phyloP scores from a whole-genome alignment of 306 rosid species.

The Betula pendula region DNA sequence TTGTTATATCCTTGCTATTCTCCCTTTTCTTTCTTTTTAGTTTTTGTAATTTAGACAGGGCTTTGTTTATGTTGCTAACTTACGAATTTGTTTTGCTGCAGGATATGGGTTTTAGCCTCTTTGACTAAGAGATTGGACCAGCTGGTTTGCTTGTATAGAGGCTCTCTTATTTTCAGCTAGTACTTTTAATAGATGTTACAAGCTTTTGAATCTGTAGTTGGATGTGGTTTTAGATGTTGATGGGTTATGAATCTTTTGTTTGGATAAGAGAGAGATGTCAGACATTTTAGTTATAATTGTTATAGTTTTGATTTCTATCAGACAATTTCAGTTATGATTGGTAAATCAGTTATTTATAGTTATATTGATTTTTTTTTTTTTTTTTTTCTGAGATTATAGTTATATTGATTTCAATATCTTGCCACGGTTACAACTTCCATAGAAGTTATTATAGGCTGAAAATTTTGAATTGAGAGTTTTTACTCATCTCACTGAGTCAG shows the following conservation, averaged over 20 bases:
- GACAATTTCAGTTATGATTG: not conserved
- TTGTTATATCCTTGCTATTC: not conserved
- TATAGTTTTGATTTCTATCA: constrained; percentile 15
- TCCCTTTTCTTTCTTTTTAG: not conserved
- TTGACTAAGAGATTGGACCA: constrained; percentile 39
- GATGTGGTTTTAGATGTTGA: constrained; percentile 33
- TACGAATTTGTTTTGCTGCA: constrained; percentile 28
- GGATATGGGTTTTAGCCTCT: constrained; percentile 82
- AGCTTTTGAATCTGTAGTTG: constrained; percentile 37
- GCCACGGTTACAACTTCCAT: not conserved
- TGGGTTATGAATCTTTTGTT: constrained; percentile 29
- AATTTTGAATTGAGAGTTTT: too few relatives aligned
- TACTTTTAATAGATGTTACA: constrained; percentile 22
- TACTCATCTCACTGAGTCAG: too few relatives aligned
- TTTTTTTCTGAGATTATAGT: too few relatives aligned
- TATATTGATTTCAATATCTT: not conserved
- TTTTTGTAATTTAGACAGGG: not conserved
- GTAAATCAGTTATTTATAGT: not conserved
- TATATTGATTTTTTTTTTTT: not conserved
- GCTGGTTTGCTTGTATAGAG: not conserved
- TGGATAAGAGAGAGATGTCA: constrained; percentile 32
- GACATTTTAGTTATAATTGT: constrained; percentile 14
- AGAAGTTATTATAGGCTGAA: not conserved
- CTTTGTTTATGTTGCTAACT: not conserved
- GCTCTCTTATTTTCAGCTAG: constrained; percentile 27